Conservation (phyloP, 441 rosid species). For the Melastoma candidum region DNA sequence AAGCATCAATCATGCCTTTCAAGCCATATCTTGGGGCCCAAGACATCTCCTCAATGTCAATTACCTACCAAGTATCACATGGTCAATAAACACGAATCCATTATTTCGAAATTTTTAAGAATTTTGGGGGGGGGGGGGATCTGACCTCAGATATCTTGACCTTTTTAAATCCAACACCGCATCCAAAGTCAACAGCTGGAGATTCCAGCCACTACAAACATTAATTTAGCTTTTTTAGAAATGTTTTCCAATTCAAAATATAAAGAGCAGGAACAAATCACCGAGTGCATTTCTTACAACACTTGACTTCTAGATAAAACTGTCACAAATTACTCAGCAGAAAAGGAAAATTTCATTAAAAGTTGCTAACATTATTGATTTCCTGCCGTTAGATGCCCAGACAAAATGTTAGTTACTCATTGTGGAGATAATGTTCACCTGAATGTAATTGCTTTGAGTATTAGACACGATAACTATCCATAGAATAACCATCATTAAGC, state of each 20-base stretch:
- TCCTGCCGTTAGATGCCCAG: too few species aligned
- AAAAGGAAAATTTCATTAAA: neutral
- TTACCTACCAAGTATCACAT: constrained; percentile 37
- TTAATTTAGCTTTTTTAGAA: neutral
- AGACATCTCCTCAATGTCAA: constrained; percentile 97
- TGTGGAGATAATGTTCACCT: too few species aligned
- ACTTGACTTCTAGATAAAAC: neutral
- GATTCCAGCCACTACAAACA: constrained; percentile 41
- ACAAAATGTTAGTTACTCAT: too few species aligned
- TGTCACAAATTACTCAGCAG: neutral
- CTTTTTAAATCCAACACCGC: constrained; percentile 38
- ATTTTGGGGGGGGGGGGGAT: constrained; percentile 1
- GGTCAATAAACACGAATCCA: neutral
- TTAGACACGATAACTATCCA: too few species aligned
- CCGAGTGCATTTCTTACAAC: neutral
- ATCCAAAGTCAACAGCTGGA: constrained; percentile 73
- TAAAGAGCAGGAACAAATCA: neutral
- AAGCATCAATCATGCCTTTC: constrained; percentile 97
- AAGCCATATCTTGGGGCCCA: constrained; percentile 98
- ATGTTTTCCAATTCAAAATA: neutral
- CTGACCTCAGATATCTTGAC: constrained; percentile 74
- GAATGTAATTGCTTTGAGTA: too few species aligned
- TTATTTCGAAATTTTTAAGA: neutral
- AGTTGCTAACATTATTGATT: neutral
- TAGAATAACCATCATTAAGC: too few species aligned